Conservation (phyloP, 768 basidiomycete genomes). For the Agaricus subrufescens region DNA sequence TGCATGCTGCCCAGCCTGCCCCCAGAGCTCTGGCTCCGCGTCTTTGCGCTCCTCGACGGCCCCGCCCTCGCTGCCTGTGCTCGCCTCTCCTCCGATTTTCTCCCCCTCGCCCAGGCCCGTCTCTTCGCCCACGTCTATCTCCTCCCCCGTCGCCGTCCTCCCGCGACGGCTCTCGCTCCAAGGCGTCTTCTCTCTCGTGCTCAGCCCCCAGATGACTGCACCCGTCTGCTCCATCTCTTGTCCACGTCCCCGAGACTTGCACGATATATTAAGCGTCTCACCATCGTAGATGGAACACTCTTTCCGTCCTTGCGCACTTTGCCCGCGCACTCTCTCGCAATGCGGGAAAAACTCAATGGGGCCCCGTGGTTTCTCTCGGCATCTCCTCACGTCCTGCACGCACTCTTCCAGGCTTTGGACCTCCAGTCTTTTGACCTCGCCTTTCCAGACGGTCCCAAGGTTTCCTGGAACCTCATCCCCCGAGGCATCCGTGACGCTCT, state of each 20-base stretch:
- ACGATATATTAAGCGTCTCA: background rate
- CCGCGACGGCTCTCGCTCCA: conserved; percentile 4
- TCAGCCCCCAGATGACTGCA: background rate
- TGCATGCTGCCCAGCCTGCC: background rate
- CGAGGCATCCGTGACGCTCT: background rate
- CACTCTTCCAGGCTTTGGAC: background rate
- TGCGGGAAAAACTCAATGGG: conserved; percentile 4
- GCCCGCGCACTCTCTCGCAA: background rate
- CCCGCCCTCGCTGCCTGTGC: background rate
- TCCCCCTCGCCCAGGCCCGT: background rate
- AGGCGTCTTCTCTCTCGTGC: background rate
- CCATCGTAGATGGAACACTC: conserved; percentile 6
- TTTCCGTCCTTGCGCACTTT: background rate
- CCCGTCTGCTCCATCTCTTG: background rate
- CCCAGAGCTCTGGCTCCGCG: background rate
- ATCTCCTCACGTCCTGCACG: background rate
- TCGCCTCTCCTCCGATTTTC: conserved; percentile 1
- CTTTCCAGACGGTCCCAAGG: conserved; percentile 5
- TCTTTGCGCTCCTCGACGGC: background rate
- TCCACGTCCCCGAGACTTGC: background rate
- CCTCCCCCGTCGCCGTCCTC: background rate
- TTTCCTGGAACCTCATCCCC: conserved; percentile 4
- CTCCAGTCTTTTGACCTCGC: conserved; percentile 2
- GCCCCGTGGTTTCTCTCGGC: conserved; percentile 4
- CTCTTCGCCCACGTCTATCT: conserved; percentile 6